Conservation (phyloP, 2,329 filamentous ascomycete genomes). For the Stachybotrys chlorohalonatus region DNA sequence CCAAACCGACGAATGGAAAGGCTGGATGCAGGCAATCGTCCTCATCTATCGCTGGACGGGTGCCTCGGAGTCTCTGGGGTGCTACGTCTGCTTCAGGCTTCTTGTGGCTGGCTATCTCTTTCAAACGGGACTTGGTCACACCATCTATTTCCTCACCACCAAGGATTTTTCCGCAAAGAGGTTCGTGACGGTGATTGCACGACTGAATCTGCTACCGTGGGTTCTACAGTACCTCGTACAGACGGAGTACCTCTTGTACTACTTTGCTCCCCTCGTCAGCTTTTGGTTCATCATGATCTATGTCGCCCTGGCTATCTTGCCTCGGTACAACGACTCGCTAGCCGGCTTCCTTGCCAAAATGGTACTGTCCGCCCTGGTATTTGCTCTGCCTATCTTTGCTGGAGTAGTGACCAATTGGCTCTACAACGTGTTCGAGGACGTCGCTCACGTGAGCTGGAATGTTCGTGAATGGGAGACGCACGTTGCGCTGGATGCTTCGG, state of each 20-base stretch:
- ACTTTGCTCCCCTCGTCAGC: slow-evolving; percentile 48
- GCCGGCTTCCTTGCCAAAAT: slow-evolving; percentile 38
- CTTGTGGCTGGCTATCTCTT: slow-evolving; percentile 52
- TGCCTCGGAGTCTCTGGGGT: slow-evolving; percentile 36
- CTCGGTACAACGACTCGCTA: slow-evolving; percentile 30
- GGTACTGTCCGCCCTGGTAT: slow-evolving; percentile 30
- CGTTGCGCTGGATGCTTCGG: slow-evolving; percentile 41
- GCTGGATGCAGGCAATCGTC: slow-evolving; percentile 50
- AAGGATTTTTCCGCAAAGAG: slow-evolving; percentile 47
- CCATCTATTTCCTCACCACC: slow-evolving; percentile 46
- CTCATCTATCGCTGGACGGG: slow-evolving; percentile 50
- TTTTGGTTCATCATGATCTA: slow-evolving; percentile 57
- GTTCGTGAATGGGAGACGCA: slow-evolving; percentile 39
- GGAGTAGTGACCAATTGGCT: slow-evolving; percentile 13
- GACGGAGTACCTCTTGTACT: slow-evolving; percentile 42
- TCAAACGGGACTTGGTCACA: slow-evolving; percentile 53
- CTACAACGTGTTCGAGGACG: slow-evolving; percentile 20
- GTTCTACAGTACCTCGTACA: slow-evolving; percentile 45
- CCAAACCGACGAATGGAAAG: slow-evolving; percentile 58
- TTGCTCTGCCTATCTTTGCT: slow-evolving; percentile 23
- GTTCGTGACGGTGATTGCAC: slow-evolving; percentile 41
- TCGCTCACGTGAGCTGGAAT: slow-evolving; percentile 40
- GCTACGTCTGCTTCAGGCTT: slow-evolving; percentile 46
- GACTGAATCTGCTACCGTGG: slow-evolving; percentile 47
- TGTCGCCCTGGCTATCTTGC: slow-evolving; percentile 34